These are phyloP conservation scores for Aspergillus bridgeri DNA, from an alignment of 495 filamentous ascomycete genomes.

Conservation along the genomic window DNA sequence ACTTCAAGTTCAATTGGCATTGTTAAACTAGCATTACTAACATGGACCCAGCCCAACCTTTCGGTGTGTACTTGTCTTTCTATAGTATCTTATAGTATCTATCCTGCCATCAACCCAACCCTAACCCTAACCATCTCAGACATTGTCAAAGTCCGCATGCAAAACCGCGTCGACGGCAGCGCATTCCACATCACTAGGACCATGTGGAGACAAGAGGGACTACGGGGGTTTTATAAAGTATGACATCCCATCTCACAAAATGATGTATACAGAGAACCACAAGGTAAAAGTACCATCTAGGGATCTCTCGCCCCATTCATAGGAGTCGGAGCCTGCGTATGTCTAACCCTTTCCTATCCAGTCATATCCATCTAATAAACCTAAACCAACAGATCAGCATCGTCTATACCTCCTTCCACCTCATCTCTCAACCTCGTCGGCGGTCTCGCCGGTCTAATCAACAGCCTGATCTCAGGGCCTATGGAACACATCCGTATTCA, in stretches of 20 bases:
- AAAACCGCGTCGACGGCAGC: slow-evolving; percentile 65
- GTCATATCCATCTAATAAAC: not conserved
- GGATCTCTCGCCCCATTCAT: slow-evolving; percentile 79
- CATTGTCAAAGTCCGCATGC: slow-evolving; percentile 85
- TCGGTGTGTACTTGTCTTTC: not conserved
- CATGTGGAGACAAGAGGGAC: slow-evolving; percentile 72
- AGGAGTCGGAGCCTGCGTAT: slow-evolving; percentile 82
- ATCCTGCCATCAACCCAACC: not conserved
- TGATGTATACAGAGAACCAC: not conserved
- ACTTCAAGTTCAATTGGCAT: not conserved
- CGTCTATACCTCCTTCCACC: slow-evolving; percentile 85
- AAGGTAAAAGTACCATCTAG: too few species aligned
- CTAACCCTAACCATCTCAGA: slow-evolving; percentile 76
- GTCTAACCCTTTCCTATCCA: not conserved
- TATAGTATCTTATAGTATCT: not conserved
- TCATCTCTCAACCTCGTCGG: slow-evolving; percentile 74
- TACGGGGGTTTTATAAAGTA: slow-evolving; percentile 60
- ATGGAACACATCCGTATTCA: slow-evolving; percentile 89
- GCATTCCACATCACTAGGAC: slow-evolving; percentile 64
- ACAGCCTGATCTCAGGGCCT: slow-evolving; percentile 69
- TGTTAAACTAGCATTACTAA: not conserved
- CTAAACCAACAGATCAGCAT: slow-evolving; percentile 45
- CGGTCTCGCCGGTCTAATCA: slow-evolving; percentile 77
- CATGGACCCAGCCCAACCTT: not conserved
- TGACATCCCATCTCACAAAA: not conserved